Percentiles rank a stretch among this genome's conserved stretches.
These are phyloP conservation scores for Botrytis medusae DNA, from an alignment of 2,329 filamentous ascomycete genomes.

Conservation along the genomic window DNA sequence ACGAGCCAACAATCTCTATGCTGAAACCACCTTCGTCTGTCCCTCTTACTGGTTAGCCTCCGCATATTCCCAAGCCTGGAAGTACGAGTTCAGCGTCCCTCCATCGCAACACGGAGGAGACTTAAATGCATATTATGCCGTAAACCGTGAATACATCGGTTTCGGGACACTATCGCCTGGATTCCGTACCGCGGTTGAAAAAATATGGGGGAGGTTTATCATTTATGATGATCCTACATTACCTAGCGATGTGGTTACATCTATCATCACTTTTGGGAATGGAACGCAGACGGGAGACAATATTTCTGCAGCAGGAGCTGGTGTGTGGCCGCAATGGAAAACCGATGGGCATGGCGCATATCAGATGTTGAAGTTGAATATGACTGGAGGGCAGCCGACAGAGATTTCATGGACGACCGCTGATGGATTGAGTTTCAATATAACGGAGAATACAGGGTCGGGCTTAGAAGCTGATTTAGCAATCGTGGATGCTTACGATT, in stretches of 20 bases:
- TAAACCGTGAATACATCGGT: conserved; percentile 27
- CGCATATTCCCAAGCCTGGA: conserved; percentile 45
- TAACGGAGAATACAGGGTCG: background rate
- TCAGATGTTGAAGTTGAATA: conserved; percentile 16
- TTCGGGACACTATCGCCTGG: conserved; percentile 18
- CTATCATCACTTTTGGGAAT: background rate
- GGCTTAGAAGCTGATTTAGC: conserved; percentile 21
- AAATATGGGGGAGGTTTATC: conserved; percentile 28
- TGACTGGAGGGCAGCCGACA: conserved; percentile 12
- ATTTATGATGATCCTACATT: conserved; percentile 17
- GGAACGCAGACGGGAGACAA: background rate
- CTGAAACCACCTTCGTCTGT: conserved; percentile 53
- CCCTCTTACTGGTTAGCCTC: conserved; percentile 53
- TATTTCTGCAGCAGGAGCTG: background rate
- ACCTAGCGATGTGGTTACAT: background rate
- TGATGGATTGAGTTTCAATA: conserved; percentile 9
- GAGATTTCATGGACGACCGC: background rate
- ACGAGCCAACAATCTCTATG: conserved; percentile 41
- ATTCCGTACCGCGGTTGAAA: conserved; percentile 22
- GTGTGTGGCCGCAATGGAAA: conserved; percentile 5
- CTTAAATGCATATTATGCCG: conserved; percentile 39
- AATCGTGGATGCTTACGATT: conserved; percentile 28
- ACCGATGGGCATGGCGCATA: background rate
- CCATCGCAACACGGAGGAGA: conserved; percentile 42
- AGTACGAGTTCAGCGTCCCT: conserved; percentile 47